Conservation (phyloP, 2,329 filamentous ascomycete genomes). For the Neonectria neomacrospora region DNA sequence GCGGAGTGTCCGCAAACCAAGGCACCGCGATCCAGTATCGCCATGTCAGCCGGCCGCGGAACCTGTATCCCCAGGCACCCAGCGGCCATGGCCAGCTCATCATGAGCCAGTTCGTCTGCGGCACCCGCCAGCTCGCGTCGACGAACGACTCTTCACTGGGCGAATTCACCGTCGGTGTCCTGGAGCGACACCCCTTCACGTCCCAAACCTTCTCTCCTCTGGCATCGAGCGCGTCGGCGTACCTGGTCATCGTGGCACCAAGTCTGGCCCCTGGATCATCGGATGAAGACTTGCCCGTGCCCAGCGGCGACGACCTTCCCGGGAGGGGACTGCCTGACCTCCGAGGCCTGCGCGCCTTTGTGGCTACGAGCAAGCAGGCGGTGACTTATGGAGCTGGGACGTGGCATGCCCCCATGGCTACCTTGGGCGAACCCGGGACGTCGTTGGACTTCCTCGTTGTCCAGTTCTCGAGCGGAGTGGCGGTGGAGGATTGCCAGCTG, state of each 20-base stretch:
- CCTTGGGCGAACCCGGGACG: constrained; percentile 68
- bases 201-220: constrained; percentile 93
- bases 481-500: constrained; percentile 88
- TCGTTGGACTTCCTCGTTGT: constrained; percentile 88
- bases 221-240: constrained; percentile 62
- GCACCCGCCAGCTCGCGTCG: constrained; percentile 45
- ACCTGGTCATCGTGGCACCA: constrained; percentile 91
- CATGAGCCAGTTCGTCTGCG: constrained; percentile 92
- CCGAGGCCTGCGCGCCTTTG: constrained; percentile 75
- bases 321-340: constrained; percentile 79
- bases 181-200: constrained; percentile 94
- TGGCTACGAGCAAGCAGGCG: constrained; percentile 81
- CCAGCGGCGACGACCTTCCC: constrained; percentile 56
- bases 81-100: constrained; percentile 66
- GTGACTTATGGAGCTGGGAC: constrained; percentile 93
- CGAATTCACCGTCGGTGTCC: constrained; percentile 72
- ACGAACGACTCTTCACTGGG: constrained; percentile 24
- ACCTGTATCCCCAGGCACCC: constrained; percentile 76
- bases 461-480: constrained; percentile 88
- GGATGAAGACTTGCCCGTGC: constrained; percentile 44
- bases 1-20: constrained; percentile 78
- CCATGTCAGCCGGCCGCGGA: constrained; percentile 77
- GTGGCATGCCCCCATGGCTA: constrained; percentile 97
- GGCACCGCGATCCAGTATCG: constrained; percentile 88
- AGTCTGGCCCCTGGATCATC: constrained; percentile 62